Conservation (phyloP, 1,139 yeast species). For the Magnusiomyces fungicola region DNA sequence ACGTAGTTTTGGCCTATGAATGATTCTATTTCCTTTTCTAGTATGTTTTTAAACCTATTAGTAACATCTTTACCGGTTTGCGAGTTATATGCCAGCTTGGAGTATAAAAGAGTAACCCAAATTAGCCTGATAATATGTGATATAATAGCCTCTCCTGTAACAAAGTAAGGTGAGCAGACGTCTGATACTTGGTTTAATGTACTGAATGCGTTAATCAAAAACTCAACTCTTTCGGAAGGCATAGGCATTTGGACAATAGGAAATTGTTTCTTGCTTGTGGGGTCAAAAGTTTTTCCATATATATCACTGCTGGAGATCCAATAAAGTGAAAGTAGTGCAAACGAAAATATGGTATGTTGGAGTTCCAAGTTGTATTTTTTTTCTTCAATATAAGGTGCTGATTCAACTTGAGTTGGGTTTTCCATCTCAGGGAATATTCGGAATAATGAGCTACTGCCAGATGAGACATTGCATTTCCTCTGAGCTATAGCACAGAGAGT, state of each 20-base stretch:
- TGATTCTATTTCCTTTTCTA: not conserved
- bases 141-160: not conserved
- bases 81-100: not conserved
- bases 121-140: not conserved
- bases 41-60: not conserved
- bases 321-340: not conserved
- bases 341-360: not conserved
- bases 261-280: not conserved
- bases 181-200: not conserved
- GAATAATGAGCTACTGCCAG: not conserved
- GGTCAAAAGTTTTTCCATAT: not conserved
- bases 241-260: not conserved
- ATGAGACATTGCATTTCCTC: not conserved
- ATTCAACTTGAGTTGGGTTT: not conserved
- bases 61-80: not conserved
- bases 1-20: too few species aligned
- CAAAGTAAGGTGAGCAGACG: not conserved
- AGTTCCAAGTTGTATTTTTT: not conserved
- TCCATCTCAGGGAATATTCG: not conserved
- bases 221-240: not conserved
- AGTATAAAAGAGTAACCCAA: slow-evolving; percentile 2
- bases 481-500: not conserved
- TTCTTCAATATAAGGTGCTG: not conserved
- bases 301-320: not conserved
- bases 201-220: not conserved